Percentiles rank a stretch among this genome's conserved stretches.
phyloP scores from a whole-genome alignment of 106 monocot species.

The Amphibolis antarctica region DNA sequence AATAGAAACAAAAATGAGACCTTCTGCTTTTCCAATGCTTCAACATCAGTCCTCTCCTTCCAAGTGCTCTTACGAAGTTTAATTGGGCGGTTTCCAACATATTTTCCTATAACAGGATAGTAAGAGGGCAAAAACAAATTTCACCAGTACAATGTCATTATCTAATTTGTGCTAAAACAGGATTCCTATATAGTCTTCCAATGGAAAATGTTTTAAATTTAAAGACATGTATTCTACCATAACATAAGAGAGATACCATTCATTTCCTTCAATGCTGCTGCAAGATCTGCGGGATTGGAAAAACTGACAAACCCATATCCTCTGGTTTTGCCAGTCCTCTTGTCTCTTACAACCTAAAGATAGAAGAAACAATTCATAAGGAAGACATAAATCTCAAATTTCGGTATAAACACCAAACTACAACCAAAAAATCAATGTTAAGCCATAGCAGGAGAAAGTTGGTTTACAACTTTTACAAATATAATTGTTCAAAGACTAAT shows the following conservation, averaged over 20 bases:
- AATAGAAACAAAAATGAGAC: slow-evolving; percentile 9
- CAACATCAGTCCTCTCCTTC: slow-evolving; percentile 89
- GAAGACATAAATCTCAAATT: too few relatives aligned
- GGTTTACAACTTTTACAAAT: too few relatives aligned
- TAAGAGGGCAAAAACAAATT: not conserved
- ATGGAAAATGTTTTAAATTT: not conserved
- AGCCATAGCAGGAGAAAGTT: too few relatives aligned
- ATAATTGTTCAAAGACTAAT: too few relatives aligned
- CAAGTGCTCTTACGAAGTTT: slow-evolving; percentile 91
- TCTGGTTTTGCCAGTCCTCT: slow-evolving; percentile 87
- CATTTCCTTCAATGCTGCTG: slow-evolving; percentile 90
- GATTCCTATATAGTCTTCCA: not conserved
- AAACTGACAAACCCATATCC: slow-evolving; percentile 97
- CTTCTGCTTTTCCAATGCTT: slow-evolving; percentile 83
- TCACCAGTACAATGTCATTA: not conserved
- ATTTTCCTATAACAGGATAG: slow-evolving; percentile 47
- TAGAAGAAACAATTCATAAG: not conserved
- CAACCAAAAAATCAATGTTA: not conserved
- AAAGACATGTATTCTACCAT: not conserved
- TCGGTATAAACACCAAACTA: too few relatives aligned
- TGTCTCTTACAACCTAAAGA: slow-evolving; percentile 78
- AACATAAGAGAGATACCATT: slow-evolving; percentile 30
- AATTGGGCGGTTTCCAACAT: slow-evolving; percentile 91
- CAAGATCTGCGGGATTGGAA: slow-evolving; percentile 68
- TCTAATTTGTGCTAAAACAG: not conserved